Base-by-base conservation (phyloP, 371 early-diverging fungal species). In the Mortierella sp. region DNA sequence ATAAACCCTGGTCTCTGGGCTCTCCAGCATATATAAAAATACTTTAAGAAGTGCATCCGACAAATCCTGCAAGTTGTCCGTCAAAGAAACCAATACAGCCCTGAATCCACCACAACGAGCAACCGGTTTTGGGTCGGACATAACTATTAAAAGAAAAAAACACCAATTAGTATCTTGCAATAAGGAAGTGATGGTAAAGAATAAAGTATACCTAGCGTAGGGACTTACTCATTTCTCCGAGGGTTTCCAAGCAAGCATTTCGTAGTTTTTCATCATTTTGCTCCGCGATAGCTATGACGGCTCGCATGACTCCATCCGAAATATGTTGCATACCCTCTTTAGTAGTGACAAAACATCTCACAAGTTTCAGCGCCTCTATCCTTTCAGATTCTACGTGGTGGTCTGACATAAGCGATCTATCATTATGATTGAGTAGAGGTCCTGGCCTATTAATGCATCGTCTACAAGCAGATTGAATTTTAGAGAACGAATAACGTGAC, bases 261-360 rank as follows among this genome's bases (percentile, higher is more conserved):
- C 95, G 79, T 51, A 95, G 76, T 65, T 90, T 90, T 67, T 93
- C 94, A 55, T 96, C 96, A 3, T 85, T 76, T 68, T 95, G 94
- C 67, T 96, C 96, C 20, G 94, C 92, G 28, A 96, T 84, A 0
- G 96, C 91, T 3, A 94, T 92, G 2, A 96, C 73, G 2, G 93
- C 87, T 18, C 95, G 87, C 32, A 95, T 86, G n/a, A 96, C 84
- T 14, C 89, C 87, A 64, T 90, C 91, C 2, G 91, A 88, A 14
- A 94, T 71, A 61, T 90, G 74, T 45, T 84, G 80, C 32, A 88
- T 87, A 11, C 93, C 95, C 0, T 87, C 91, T 59, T 72, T 81
- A 11, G 76, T 75, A 16, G 76, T 72, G 30, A 96, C 85, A 66
- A 93, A 91, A 1, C 89, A 84, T 22, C 94, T 85, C 0, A 95